Conservation (phyloP, 495 filamentous ascomycete species). For the Annulohypoxylon moriforme region DNA sequence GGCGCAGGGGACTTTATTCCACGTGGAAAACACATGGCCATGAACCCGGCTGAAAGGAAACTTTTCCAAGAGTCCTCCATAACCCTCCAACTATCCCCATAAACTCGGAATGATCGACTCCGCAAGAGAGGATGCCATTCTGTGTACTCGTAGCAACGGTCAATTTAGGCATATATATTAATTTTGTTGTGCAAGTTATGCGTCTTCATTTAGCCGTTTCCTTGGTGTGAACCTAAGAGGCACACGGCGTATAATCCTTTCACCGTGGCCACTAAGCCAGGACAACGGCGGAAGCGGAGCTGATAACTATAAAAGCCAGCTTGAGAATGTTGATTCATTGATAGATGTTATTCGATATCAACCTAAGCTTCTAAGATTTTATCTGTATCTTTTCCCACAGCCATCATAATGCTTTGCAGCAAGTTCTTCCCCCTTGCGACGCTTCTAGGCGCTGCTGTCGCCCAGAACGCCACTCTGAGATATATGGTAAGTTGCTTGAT, state of each 20-base stretch:
- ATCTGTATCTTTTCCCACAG: neutral
- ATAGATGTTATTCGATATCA: neutral
- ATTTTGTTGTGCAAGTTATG: neutral
- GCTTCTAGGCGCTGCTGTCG: conserved; percentile 39
- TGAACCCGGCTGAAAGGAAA: conserved; percentile 36
- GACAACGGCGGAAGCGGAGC: neutral
- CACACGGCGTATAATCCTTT: neutral
- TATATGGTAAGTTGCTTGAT: conserved; percentile 49
- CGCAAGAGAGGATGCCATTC: conserved; percentile 15
- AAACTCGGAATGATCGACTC: conserved; percentile 32
- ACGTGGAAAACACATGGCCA: conserved; percentile 40
- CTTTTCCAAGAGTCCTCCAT: conserved; percentile 4
- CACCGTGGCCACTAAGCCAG: neutral
- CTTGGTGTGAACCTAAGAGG: conserved; percentile 7
- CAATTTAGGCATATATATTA: conserved; percentile 16
- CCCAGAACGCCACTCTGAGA: conserved; percentile 48
- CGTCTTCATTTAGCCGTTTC: conserved; percentile 36
- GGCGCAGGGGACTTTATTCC: conserved; percentile 30
- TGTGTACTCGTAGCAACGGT: neutral
- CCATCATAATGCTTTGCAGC: conserved; percentile 40
- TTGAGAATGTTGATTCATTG: neutral
- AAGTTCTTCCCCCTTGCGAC: conserved; percentile 38
- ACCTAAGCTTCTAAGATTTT: neutral
- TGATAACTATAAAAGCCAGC: conserved; percentile 32
- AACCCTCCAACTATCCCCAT: neutral